Base-by-base conservation (phyloP, 208 protist genomes). In the Leishmania gerbilli region DNA sequence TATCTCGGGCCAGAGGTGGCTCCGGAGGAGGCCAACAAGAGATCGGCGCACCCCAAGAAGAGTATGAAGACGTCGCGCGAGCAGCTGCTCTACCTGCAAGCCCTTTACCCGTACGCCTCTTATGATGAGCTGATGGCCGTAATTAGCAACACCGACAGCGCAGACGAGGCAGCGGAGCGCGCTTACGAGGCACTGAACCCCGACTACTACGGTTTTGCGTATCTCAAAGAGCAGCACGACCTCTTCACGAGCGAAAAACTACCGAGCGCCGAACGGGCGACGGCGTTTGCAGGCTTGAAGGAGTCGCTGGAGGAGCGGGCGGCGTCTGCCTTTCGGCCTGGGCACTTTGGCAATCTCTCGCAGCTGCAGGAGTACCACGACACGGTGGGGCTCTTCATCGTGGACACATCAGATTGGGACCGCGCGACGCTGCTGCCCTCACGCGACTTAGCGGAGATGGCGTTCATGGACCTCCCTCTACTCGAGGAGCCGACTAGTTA, bases 341-440 rank as follows among this genome's bases (percentile, higher is more conserved):
- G 87, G 5, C 27, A 74, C 27, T 85, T 88, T 62, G 69, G 27
- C 13, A 88, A 84, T 65, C 65, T 91, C 24, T 90, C 87, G 19
- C 80, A 88, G 58, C 80, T 88, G 79, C 79, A 87, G 37, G 91
- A 95, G 79, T 97, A 95, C 88, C 82, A 91, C 69, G 49, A 78
- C 3, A 91, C 87, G n/a, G 87, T 94, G 47, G 78, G 77, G 5
- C 83, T 87, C 31, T 94, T 95, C 74, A 79, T 86, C 6, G 76
- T 97, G 3, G 91, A 97, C 82, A 97, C 93, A 6, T 84, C 92
- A 0, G 84, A 83, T 9, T 97, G 92, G 92, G 93, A 97, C 76
- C 80, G 78, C 2, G 71, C 85, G 51, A 89, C 85, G 60, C 83
- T 91, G 42, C 80, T 92, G 47, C 42, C 71, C 8, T n/a, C 77